Conservation (phyloP, 441 rosid genomes). For the Mallotus japonicus region DNA sequence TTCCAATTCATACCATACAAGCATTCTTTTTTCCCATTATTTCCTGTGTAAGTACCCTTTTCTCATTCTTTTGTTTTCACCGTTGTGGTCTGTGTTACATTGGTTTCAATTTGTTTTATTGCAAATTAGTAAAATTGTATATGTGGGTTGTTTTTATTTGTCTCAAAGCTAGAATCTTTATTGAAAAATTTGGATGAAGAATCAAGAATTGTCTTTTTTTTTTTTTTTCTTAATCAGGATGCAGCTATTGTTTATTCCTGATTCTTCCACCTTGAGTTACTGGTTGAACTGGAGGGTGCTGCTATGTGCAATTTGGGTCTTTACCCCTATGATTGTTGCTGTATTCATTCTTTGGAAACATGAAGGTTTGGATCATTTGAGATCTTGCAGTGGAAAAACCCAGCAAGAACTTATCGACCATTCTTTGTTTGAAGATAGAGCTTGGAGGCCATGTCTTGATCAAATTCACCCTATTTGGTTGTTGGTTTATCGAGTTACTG, state of each 20-base stretch:
- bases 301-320: slow-evolving; percentile 52
- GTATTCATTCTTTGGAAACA: slow-evolving; percentile 48
- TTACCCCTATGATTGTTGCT: slow-evolving; percentile 32
- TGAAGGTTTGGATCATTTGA: slow-evolving; percentile 42
- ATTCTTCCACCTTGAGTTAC: slow-evolving; percentile 45
- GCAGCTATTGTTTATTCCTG: slow-evolving; percentile 27
- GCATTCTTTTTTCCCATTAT: background rate
- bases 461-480: slow-evolving; percentile 90
- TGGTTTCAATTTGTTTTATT: background rate
- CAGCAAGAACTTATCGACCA: slow-evolving; percentile 21
- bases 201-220: slow-evolving; percentile 23
- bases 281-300: slow-evolving; percentile 69
- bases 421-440: slow-evolving; percentile 45
- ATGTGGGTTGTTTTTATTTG: background rate
- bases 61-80: background rate
- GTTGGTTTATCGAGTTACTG: slow-evolving; percentile 61
- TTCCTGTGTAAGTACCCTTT: slow-evolving; percentile 8
- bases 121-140: background rate
- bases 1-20: slow-evolving; percentile 6
- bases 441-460: slow-evolving; percentile 81
- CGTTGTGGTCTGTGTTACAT: no score
- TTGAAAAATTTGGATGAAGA: background rate
- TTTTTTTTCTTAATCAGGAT: slow-evolving; percentile 34
- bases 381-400: slow-evolving; percentile 27
- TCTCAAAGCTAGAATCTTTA: background rate